Conservation (phyloP, 2,329 filamentous ascomycete species). For the Elsinoe arachidis region DNA sequence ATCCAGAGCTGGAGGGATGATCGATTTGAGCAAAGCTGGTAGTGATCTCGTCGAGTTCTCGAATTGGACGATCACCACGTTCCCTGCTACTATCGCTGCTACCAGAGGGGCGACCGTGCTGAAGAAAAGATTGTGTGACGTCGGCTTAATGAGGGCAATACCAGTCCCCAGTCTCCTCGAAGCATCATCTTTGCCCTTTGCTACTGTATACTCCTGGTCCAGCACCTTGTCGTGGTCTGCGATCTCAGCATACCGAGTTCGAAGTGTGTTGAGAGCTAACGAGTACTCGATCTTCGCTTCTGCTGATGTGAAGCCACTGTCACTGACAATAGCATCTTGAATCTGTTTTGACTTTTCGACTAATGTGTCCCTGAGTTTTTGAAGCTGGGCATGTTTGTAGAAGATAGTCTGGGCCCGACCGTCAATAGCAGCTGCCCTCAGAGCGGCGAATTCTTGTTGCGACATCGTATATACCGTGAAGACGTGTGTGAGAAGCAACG, state of each 20-base stretch:
- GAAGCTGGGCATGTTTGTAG: slow-evolving; percentile 40
- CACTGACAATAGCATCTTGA: slow-evolving; percentile 34
- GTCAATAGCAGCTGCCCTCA: slow-evolving; percentile 38
- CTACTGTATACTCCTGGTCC: slow-evolving; percentile 36
- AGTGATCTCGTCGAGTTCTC: slow-evolving; percentile 34
- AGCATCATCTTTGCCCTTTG: slow-evolving; percentile 32
- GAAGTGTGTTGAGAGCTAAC: slow-evolving; percentile 33
- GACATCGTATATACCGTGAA: slow-evolving; percentile 7
- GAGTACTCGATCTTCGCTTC: slow-evolving; percentile 38
- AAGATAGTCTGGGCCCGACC: slow-evolving; percentile 38
- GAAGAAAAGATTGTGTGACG: slow-evolving; percentile 42
- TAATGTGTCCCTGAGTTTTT: slow-evolving; percentile 34
- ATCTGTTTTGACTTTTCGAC: slow-evolving; percentile 29
- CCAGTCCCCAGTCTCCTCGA: slow-evolving; percentile 31
- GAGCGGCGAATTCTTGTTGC: slow-evolving; percentile 23
- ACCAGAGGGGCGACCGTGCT: slow-evolving; percentile 37
- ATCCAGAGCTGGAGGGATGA: slow-evolving; percentile 37
- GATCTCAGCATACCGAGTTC: slow-evolving; percentile 33
- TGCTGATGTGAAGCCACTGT: slow-evolving; percentile 27
- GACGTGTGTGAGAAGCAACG: neutral
- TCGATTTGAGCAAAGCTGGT: slow-evolving; percentile 29
- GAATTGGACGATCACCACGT: slow-evolving; percentile 42
- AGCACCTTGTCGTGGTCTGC: slow-evolving; percentile 18
- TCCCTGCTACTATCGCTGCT: slow-evolving; percentile 43
- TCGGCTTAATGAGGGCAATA: slow-evolving; percentile 42